phyloP scores from a whole-genome alignment of 2,329 filamentous ascomycete species.

The Dactylellina drechsleri region DNA sequence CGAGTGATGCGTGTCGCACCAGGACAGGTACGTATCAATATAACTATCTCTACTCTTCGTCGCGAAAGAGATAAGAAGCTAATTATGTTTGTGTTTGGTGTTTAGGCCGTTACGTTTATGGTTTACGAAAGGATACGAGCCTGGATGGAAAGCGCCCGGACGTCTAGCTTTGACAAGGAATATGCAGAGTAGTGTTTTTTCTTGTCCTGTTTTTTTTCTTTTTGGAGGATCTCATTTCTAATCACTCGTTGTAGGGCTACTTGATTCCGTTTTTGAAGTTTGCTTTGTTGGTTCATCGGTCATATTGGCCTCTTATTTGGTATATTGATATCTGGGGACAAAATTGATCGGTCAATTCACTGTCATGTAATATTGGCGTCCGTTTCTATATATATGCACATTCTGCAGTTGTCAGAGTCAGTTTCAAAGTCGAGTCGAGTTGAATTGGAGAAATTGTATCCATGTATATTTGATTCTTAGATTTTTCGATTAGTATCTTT shows the following conservation, averaged over 20 bases:
- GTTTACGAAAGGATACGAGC: constrained; percentile 62
- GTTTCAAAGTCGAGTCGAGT: not conserved
- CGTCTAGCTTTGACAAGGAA: constrained; percentile 65
- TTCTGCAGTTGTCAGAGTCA: not conserved
- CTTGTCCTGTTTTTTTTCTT: constrained; percentile 20
- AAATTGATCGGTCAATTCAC: constrained; percentile 1
- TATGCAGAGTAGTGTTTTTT: constrained; percentile 59
- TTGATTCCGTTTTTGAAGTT: constrained; percentile 15
- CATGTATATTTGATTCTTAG: not conserved
- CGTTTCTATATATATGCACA: not conserved
- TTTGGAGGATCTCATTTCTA: constrained; percentile 23
- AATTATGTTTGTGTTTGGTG: not conserved
- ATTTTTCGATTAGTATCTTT: too few species aligned
- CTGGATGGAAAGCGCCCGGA: constrained; percentile 62
- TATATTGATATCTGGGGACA: not conserved
- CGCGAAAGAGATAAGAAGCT: too few species aligned
- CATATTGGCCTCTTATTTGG: too few species aligned
- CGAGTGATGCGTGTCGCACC: constrained; percentile 97
- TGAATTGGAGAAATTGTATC: constrained; percentile 1
- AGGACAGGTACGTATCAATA: constrained; percentile 72
- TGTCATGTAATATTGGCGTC: constrained; percentile 19
- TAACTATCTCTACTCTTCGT: too few species aligned
- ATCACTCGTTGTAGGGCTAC: constrained; percentile 33
- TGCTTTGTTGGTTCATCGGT: not conserved
- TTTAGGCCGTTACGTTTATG: constrained; percentile 71